Evolutionary conservation across 805 yeast genomes (phyloP).

Genomic region (Metschnikowia drakensbergensis): DNA sequence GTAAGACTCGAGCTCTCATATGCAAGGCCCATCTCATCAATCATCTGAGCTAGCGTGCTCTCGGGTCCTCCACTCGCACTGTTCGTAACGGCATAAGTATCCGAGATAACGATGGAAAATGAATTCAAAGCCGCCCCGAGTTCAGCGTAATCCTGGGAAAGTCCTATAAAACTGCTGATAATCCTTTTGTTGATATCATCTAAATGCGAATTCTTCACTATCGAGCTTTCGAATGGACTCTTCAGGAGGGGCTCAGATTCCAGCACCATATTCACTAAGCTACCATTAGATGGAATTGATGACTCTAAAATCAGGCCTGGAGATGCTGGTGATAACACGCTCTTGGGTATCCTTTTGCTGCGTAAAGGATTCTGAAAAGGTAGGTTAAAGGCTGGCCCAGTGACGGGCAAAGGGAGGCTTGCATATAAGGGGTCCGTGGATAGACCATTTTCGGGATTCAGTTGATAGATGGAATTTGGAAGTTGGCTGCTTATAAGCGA

Average conservation of each 20-base stretch:
- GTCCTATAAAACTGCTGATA: constrained; percentile 51
- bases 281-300: constrained; percentile 16
- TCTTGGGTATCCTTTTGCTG: constrained; percentile 5
- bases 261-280: background rate
- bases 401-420: constrained; percentile 32
- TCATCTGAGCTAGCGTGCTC: constrained; percentile 29
- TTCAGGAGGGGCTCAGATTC: background rate
- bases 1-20: constrained; percentile 64
- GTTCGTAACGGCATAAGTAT: constrained; percentile 16
- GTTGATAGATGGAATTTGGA: constrained; percentile 38
- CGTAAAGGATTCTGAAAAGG: constrained; percentile 29
- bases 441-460: constrained; percentile 45
- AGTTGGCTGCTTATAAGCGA: constrained; percentile 33
- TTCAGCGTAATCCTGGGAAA: constrained; percentile 66
- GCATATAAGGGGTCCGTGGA: constrained; percentile 32
- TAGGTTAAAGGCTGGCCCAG: constrained; percentile 23
- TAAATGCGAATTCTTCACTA: constrained; percentile 35
- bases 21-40: constrained; percentile 83
- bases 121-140: constrained; percentile 59
- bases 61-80: constrained; percentile 21
- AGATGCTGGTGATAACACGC: background rate
- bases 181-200: constrained; percentile 57
- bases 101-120: constrained; percentile 48
- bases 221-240: constrained; percentile 1
- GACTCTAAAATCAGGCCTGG: background rate